Evolutionary conservation across 176 grass and related monocot species (phyloP).

Genomic region (Oryza officinalis): DNA sequence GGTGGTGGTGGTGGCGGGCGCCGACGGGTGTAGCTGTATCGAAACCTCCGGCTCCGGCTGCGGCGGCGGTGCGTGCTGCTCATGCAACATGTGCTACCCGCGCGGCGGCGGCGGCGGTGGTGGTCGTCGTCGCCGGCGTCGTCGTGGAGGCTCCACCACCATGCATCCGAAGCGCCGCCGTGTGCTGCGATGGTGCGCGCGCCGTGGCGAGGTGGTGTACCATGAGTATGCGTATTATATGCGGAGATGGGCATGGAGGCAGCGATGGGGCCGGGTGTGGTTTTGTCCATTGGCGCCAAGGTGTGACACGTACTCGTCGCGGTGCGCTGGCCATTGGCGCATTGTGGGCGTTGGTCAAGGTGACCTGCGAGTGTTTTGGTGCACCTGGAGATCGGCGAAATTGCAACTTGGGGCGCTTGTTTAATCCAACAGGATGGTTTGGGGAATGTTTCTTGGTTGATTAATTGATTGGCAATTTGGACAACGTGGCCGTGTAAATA

Average conservation of each 20-base stretch:
- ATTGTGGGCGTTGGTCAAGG: too few species aligned
- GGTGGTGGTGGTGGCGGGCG: not conserved
- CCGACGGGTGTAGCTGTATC: not conserved
- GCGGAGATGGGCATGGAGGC: too few species aligned
- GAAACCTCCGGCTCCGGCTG: not conserved
- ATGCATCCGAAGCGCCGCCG: constrained; percentile 15
- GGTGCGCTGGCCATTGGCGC: not conserved
- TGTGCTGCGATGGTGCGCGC: not conserved
- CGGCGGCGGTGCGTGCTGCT: constrained; percentile 36
- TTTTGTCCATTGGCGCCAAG: constrained; percentile 33
- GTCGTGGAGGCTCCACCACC: constrained; percentile 27
- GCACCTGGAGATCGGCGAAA: not conserved
- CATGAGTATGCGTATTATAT: not conserved
- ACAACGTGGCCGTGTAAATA: not conserved
- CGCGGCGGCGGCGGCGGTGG: constrained; percentile 27
- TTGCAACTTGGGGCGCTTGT: not conserved
- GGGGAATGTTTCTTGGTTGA: constrained; percentile 1
- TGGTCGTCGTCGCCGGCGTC: constrained; percentile 8
- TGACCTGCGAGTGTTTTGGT: not conserved
- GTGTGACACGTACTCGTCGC: constrained; percentile 44
- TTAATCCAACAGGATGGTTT: not conserved
- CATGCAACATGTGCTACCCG: constrained; percentile 58
- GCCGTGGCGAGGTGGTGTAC: not conserved
- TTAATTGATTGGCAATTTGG: not conserved
- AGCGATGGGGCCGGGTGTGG: not conserved